Evolutionary conservation across 1,139 yeast genomes (phyloP).

Genomic region (Blastobotrys serpentis): DNA sequence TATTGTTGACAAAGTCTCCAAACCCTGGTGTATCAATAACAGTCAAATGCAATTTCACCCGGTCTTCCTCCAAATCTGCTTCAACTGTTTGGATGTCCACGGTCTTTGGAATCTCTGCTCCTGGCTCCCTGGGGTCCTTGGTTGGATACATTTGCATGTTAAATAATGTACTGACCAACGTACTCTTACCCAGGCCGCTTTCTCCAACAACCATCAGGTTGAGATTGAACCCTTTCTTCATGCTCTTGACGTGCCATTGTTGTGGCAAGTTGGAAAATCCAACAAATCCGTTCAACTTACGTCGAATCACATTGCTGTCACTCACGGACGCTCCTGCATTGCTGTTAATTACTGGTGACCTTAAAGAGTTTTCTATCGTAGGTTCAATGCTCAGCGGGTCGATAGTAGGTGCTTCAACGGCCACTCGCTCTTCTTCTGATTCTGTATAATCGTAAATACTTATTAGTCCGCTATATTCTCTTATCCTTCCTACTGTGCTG

Average conservation of each 20-base stretch:
- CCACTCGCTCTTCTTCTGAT: constrained; percentile 16
- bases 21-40: constrained; percentile 75
- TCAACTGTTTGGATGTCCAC: constrained; percentile 43
- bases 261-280: constrained; percentile 98
- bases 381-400: constrained; percentile 30
- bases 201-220: constrained; percentile 93
- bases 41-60: constrained; percentile 51
- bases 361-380: constrained; percentile 22
- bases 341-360: constrained; percentile 26
- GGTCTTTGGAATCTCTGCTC: constrained; percentile 31
- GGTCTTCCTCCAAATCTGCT: constrained; percentile 51
- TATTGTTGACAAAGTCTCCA: constrained; percentile 67
- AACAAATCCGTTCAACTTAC: constrained; percentile 86
- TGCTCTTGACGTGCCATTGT: constrained; percentile 97
- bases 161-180: constrained; percentile 81
- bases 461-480: no score
- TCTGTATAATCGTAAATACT: no score
- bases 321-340: constrained; percentile 15
- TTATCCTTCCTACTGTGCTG: no score
- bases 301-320: constrained; percentile 56
- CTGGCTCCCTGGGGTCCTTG: constrained; percentile 32
- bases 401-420: constrained; percentile 28
- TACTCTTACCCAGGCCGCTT: constrained; percentile 66
- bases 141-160: constrained; percentile 45
- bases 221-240: constrained; percentile 89